These are phyloP conservation scores for Lithohypha guttulata DNA, from an alignment of 2,329 filamentous ascomycete species.

Conservation along the genomic window DNA sequence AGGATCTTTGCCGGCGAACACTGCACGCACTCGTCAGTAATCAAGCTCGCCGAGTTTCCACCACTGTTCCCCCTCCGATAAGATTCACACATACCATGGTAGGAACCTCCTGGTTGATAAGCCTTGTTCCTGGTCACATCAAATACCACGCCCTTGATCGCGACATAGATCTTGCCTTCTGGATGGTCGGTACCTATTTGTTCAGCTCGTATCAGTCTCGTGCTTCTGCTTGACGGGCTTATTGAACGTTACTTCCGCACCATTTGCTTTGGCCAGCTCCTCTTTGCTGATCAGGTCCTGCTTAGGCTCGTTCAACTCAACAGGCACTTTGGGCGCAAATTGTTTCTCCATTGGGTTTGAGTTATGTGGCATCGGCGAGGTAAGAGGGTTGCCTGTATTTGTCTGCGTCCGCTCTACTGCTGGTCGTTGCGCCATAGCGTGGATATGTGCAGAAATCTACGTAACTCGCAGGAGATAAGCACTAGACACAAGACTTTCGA, in stretches of 20 bases:
- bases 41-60: no score
- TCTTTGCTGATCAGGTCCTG: constrained; percentile 74
- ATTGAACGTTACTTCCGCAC: no score
- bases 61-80: no score
- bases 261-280: constrained; percentile 69
- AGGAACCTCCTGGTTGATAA: constrained; percentile 72
- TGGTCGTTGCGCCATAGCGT: not conserved
- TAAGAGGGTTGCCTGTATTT: constrained; percentile 11
- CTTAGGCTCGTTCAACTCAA: constrained; percentile 68
- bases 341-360: constrained; percentile 24
- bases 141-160: constrained; percentile 80
- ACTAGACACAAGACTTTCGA: no score
- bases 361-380: constrained; percentile 21
- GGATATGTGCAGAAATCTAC: not conserved
- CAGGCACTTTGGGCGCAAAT: constrained; percentile 32
- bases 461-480: not conserved
- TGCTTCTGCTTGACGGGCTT: no score
- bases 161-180: constrained; percentile 43
- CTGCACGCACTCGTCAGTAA: constrained; percentile 37
- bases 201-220: not conserved
- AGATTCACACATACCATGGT: constrained; percentile 81
- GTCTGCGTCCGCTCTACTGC: not conserved
- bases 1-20: constrained; percentile 91
- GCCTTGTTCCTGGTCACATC: constrained; percentile 84
- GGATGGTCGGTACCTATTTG: constrained; percentile 8